A percentile compares a stretch with the other conserved stretches of the same genome.
Conservation (phyloP, 176 grass and related monocot genomes). For the Aegilops bicornis region DNA sequence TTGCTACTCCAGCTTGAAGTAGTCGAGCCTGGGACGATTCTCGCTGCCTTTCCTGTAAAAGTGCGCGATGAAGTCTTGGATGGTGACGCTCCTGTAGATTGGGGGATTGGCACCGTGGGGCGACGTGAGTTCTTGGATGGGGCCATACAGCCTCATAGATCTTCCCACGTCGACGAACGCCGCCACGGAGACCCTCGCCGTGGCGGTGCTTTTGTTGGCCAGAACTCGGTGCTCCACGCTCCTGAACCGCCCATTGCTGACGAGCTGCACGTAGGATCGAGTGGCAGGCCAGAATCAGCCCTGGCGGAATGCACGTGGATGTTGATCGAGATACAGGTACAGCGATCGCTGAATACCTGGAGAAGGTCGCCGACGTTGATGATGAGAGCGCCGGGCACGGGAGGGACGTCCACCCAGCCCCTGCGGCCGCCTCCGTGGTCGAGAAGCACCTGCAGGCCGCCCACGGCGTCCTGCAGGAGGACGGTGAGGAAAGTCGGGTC, state of each 20-base stretch:
- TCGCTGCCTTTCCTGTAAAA: neutral
- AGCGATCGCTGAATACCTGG: neutral
- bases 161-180: slow-evolving; percentile 40
- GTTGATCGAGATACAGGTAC: neutral
- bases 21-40: neutral
- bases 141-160: slow-evolving; percentile 28
- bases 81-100: neutral
- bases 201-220: slow-evolving; percentile 2
- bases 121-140: slow-evolving; percentile 2
- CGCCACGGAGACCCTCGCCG: slow-evolving; percentile 35
- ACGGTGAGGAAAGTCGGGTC: neutral
- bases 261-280: slow-evolving; percentile 17
- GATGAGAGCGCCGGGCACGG: slow-evolving; percentile 41
- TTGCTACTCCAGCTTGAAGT: neutral
- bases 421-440: neutral
- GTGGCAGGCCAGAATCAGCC: neutral
- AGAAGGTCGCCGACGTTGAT: slow-evolving; percentile 61
- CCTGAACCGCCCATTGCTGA: slow-evolving; percentile 53
- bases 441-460: slow-evolving; percentile 49
- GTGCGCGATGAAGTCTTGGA: neutral
- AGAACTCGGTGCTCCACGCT: slow-evolving; percentile 67
- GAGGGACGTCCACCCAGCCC: slow-evolving; percentile 49
- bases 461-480: slow-evolving; percentile 41
- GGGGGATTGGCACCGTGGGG: neutral
- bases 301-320: neutral